phyloP scores from a whole-genome alignment of 176 grass and related monocot species.

The Avena eriantha region DNA sequence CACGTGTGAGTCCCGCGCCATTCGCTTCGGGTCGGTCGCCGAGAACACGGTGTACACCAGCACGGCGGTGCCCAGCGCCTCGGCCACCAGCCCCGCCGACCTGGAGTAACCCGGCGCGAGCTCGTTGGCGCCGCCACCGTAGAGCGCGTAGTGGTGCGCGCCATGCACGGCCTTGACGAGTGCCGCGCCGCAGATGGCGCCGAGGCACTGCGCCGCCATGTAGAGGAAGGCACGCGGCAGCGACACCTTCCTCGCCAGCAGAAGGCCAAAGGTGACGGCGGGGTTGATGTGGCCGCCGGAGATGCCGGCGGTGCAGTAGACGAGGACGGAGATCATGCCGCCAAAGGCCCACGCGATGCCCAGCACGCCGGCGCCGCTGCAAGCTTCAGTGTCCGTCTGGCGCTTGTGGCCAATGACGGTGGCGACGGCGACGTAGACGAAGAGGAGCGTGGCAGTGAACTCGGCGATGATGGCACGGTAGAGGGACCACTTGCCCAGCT shows the following conservation, averaged over 20 bases:
- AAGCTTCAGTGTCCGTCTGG: slow-evolving; percentile 25
- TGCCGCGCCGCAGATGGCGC: slow-evolving; percentile 73
- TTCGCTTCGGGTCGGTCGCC: slow-evolving; percentile 76
- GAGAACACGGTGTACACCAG: slow-evolving; percentile 86
- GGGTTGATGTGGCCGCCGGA: slow-evolving; percentile 96
- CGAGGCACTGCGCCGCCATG: slow-evolving; percentile 71
- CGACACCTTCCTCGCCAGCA: slow-evolving; percentile 43
- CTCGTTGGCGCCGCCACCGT: slow-evolving; percentile 28
- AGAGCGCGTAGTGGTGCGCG: neutral
- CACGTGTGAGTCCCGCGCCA: slow-evolving; percentile 60
- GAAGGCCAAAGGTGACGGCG: slow-evolving; percentile 77
- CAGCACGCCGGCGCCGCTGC: slow-evolving; percentile 81
- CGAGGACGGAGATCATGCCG: slow-evolving; percentile 96
- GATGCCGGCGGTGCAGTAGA: slow-evolving; percentile 98
- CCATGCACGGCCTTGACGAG: slow-evolving; percentile 8
- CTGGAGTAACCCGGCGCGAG: neutral
- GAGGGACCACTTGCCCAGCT: slow-evolving; percentile 31
- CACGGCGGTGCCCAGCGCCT: slow-evolving; percentile 24
- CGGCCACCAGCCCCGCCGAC: slow-evolving; percentile 1
- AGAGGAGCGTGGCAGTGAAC: slow-evolving; percentile 19
- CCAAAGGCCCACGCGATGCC: slow-evolving; percentile 99
- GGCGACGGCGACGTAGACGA: slow-evolving; percentile 20
- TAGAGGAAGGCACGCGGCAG: slow-evolving; percentile 40
- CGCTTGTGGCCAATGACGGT: slow-evolving; percentile 27
- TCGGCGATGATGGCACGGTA: slow-evolving; percentile 18